Evolutionary conservation across 371 early-diverging fungal genomes (phyloP).

Genomic region (Mucor plumbeus): DNA sequence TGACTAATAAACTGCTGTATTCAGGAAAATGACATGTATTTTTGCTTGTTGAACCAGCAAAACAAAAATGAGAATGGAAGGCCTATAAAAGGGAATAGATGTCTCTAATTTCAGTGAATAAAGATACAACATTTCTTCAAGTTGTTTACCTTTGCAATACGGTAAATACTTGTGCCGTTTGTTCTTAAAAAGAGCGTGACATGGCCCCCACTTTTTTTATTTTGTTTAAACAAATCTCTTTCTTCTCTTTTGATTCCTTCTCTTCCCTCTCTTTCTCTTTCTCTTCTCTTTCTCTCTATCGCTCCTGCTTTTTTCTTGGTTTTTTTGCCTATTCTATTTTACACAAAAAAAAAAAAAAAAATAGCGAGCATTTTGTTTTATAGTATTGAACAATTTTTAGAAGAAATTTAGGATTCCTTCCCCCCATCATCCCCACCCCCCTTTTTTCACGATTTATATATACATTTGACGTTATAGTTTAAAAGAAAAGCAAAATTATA

Average conservation of each 20-base stretch:
- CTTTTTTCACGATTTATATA: not conserved
- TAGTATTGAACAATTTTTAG: not conserved
- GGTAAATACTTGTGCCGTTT: constrained; percentile 9
- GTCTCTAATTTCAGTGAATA: not conserved
- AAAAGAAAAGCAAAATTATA: not conserved
- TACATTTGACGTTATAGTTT: not conserved
- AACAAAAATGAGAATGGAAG: not conserved
- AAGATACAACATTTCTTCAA: not conserved
- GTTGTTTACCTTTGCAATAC: not conserved
- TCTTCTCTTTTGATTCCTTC: not conserved
- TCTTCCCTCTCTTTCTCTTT: constrained; percentile 3
- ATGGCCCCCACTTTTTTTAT: constrained; percentile 18
- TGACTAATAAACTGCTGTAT: not conserved
- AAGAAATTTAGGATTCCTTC: not conserved
- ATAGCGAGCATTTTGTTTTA: constrained; percentile 4
- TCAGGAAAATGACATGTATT: not conserved
- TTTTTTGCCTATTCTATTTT: not conserved
- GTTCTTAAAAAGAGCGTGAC: constrained; percentile 14
- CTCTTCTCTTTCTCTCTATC: constrained; percentile 6
- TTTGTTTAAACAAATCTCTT: not conserved
- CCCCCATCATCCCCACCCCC: not conserved
- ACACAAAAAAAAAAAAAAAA: not conserved
- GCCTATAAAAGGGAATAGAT: constrained; percentile 1
- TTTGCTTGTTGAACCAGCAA: not conserved
- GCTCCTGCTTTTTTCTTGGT: not conserved